These are phyloP conservation scores for Drechslerella coelobrocha DNA, from an alignment of 2,329 filamentous ascomycete genomes.

Conservation along the genomic window DNA sequence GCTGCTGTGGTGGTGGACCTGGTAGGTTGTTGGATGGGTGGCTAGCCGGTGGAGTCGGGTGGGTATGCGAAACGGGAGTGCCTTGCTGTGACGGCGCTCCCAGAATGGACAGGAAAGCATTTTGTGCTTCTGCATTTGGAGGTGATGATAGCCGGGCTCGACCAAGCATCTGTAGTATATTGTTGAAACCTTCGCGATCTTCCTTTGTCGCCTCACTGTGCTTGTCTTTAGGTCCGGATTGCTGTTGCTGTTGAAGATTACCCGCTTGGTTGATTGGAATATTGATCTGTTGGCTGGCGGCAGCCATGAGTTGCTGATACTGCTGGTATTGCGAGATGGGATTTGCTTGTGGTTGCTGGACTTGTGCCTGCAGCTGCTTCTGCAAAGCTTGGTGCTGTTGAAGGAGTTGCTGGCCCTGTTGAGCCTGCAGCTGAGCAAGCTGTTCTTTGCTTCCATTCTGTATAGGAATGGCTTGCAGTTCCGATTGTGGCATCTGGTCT, in stretches of 20 bases:
- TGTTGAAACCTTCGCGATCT: constrained; percentile 64
- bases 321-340: constrained; percentile 36
- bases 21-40: constrained; percentile 34
- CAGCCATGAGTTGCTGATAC: constrained; percentile 31
- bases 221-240: constrained; percentile 53
- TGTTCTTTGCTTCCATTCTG: constrained; percentile 25
- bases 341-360: constrained; percentile 6
- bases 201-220: constrained; percentile 56
- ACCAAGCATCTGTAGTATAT: constrained; percentile 63
- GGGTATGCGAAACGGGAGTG: constrained; percentile 44
- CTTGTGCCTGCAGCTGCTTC: constrained; percentile 32
- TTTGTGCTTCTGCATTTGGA: constrained; percentile 34
- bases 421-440: not conserved
- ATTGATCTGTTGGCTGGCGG: constrained; percentile 10
- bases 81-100: constrained; percentile 44
- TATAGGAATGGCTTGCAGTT: constrained; percentile 8
- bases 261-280: not conserved
- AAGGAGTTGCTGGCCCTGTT: constrained; percentile 16
- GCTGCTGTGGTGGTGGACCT: constrained; percentile 30
- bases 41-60: constrained; percentile 32
- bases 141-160: constrained; percentile 55
- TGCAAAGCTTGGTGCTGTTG: constrained; percentile 15
- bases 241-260: constrained; percentile 21
- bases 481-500: constrained; percentile 12
- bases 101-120: constrained; percentile 39